Evolutionary conservation across 352 stramenopile species (phyloP).

Genomic region (Phytopythium ostracodes): DNA sequence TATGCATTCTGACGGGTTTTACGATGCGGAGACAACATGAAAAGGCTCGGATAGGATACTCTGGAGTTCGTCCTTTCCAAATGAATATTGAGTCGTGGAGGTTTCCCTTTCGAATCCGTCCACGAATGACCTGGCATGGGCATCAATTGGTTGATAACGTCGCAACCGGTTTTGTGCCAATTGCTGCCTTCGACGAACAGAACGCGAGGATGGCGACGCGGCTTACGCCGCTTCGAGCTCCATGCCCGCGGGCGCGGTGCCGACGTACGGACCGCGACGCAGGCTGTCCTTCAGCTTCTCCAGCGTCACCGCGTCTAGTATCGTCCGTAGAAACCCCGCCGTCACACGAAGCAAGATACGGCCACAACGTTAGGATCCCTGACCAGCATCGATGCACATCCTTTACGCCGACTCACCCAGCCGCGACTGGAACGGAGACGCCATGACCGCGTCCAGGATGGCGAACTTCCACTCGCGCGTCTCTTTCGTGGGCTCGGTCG

Average conservation of each 20-base stretch:
- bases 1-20: not conserved
- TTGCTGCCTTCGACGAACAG: not conserved
- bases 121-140: not conserved
- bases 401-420: constrained; percentile 35
- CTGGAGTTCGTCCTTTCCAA: not conserved
- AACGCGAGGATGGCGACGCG: not conserved
- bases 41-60: not conserved
- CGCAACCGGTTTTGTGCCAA: constrained; percentile 1
- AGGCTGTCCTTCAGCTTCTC: constrained; percentile 57
- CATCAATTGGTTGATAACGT: not conserved
- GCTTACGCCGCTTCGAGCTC: constrained; percentile 58
- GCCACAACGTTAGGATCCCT: not conserved
- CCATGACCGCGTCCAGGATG: constrained; percentile 69
- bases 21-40: not conserved
- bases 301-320: constrained; percentile 35
- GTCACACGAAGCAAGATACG: not conserved
- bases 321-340: constrained; percentile 17
- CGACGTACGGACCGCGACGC: constrained; percentile 59
- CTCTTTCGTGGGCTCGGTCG: constrained; percentile 78
- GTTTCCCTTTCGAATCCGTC: not conserved
- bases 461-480: constrained; percentile 89
- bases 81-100: not conserved
- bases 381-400: not conserved
- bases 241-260: constrained; percentile 37
- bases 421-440: constrained; percentile 55